Evolutionary conservation across 495 filamentous ascomycete genomes (phyloP).

Genomic region (Aspergillus olivimuriae): DNA sequence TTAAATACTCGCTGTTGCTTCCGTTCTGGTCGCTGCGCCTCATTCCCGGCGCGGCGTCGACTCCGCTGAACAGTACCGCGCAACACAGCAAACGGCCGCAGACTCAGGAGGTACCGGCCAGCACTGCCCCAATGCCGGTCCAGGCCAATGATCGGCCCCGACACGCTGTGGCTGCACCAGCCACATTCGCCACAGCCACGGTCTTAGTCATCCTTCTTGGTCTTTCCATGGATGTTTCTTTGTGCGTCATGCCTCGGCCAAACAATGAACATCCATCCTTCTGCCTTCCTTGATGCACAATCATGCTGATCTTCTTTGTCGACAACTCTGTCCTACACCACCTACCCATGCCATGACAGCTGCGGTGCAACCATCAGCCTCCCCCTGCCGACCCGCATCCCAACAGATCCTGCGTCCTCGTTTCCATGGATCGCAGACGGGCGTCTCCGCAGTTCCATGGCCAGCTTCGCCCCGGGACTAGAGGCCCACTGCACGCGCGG

Average conservation of each 20-base stretch:
- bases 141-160: conserved; percentile 4
- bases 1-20: background rate
- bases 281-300: too few relatives aligned
- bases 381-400: too few relatives aligned
- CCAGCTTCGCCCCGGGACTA: conserved; percentile 5
- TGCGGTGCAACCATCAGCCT: too few relatives aligned
- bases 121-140: background rate
- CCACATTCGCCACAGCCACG: background rate
- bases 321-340: too few relatives aligned
- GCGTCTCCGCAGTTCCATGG: conserved; percentile 1
- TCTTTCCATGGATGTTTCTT: too few relatives aligned
- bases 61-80: too few relatives aligned
- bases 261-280: too few relatives aligned
- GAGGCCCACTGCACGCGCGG: conserved; percentile 4
- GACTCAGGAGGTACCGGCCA: too few relatives aligned
- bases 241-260: too few relatives aligned
- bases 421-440: background rate
- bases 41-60: conserved; percentile 2
- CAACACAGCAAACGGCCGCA: too few relatives aligned
- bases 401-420: background rate
- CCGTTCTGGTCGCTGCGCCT: background rate
- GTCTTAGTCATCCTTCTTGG: background rate
- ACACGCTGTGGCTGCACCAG: conserved; percentile 4
- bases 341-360: too few relatives aligned
- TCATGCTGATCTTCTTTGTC: too few relatives aligned